Conservation (phyloP, 352 stramenopile species). For the Globisporangium cylindrosporum region DNA sequence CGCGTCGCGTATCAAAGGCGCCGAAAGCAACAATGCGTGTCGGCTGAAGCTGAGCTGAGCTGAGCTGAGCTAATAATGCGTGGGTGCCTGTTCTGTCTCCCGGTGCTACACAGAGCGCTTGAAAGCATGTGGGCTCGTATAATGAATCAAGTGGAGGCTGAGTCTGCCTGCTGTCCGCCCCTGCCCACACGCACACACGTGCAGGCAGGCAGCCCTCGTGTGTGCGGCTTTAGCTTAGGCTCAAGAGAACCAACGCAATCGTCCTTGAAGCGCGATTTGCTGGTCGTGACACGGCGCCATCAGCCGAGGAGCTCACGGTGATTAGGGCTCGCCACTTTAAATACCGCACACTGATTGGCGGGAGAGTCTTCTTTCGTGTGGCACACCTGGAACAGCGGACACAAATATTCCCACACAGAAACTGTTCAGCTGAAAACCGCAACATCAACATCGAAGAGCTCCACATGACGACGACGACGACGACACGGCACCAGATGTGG, state of each 20-base stretch:
- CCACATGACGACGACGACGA: no score
- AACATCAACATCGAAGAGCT: no score
- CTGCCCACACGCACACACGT: neutral
- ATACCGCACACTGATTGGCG: no score
- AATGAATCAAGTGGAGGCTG: neutral
- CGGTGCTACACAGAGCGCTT: neutral
- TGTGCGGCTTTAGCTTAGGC: neutral
- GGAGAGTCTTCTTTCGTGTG: no score
- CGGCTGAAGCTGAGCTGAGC: no score
- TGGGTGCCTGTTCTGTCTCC: neutral
- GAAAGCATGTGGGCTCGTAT: neutral
- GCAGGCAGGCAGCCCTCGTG: neutral
- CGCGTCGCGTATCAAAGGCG: no score
- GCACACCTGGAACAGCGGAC: no score
- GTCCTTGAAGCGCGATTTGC: slow-evolving; percentile 6
- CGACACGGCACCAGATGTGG: no score
- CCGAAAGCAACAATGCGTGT: no score
- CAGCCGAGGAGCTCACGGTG: neutral
- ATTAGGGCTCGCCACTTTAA: no score
- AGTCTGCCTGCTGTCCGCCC: neutral
- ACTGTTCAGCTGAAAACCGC: no score
- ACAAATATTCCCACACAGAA: no score
- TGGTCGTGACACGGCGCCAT: slow-evolving; percentile 8
- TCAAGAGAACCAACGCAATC: neutral
- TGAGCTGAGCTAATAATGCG: neutral